Evolutionary conservation across 116 monocot genomes (phyloP).

Genomic region (Phalaenopsis hybrid): DNA sequence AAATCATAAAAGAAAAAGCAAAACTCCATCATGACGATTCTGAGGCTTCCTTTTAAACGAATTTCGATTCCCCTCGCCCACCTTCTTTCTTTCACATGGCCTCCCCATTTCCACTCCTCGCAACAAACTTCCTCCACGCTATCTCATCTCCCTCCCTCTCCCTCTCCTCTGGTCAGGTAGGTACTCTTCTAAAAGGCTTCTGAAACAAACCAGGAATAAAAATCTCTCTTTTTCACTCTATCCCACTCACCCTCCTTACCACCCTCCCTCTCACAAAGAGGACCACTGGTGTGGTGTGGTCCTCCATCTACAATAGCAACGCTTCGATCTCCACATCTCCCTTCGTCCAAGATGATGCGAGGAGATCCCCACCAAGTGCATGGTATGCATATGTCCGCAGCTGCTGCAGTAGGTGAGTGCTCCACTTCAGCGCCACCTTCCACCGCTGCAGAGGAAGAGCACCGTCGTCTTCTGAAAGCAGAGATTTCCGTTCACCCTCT

Average conservation of each 20-base stretch:
- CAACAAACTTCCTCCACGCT: constrained; percentile 12
- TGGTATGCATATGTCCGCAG: constrained; percentile 29
- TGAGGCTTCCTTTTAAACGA: constrained; percentile 19
- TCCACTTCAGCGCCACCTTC: constrained; percentile 27
- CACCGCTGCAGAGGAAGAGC: constrained; percentile 28
- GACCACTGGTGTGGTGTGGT: neutral
- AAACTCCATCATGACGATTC: constrained; percentile 13
- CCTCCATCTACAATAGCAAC: neutral
- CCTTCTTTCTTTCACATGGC: constrained; percentile 13
- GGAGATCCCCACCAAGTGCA: constrained; percentile 14
- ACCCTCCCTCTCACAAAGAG: constrained; percentile 9
- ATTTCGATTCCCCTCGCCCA: constrained; percentile 25
- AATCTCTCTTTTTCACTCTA: constrained; percentile 15
- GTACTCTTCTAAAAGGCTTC: neutral
- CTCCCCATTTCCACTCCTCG: constrained; percentile 1
- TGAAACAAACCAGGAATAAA: too few relatives aligned
- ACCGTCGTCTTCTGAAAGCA: constrained; percentile 53
- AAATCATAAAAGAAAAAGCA: neutral
- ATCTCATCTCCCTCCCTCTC: constrained; percentile 14
- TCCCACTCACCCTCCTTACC: neutral
- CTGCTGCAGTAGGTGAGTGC: constrained; percentile 13
- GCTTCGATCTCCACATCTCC: neutral
- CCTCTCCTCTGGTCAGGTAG: neutral
- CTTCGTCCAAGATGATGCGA: constrained; percentile 17
- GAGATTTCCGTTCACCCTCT: constrained; percentile 89